These are phyloP conservation scores for Geotrichum europaeum DNA, from an alignment of 1,139 yeast species.

Conservation along the genomic window DNA sequence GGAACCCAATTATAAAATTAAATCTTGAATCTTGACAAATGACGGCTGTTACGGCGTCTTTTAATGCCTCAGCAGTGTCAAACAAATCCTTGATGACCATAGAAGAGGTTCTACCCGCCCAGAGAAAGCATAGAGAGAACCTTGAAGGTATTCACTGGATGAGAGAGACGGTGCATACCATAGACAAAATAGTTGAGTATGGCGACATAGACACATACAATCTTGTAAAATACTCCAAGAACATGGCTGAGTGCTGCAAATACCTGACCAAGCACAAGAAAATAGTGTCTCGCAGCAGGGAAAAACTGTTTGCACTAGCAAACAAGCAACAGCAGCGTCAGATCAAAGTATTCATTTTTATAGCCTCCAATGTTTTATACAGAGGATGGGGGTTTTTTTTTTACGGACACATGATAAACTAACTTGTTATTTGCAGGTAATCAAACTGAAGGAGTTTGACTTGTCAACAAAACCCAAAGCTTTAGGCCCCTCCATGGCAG, in stretches of 20 bases:
- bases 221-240: not conserved
- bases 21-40: not conserved
- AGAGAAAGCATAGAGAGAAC: not conserved
- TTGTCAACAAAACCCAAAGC: not conserved
- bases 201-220: not conserved
- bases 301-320: not conserved
- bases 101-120: not conserved
- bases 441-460: not conserved
- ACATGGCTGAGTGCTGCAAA: not conserved
- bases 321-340: not conserved
- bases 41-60: not conserved
- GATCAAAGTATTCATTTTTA: not conserved
- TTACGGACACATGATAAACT: not conserved
- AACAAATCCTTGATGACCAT: not conserved
- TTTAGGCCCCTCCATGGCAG: not conserved
- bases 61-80: not conserved
- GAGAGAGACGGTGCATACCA: not conserved
- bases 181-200: not conserved
- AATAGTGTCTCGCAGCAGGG: not conserved
- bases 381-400: not conserved
- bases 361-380: not conserved
- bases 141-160: not conserved
- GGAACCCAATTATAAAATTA: not conserved
- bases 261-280: not conserved
- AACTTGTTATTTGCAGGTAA: not conserved